Evolutionary conservation across 148 eudicot species (phyloP).

Genomic region (Chenopodium formosanum): DNA sequence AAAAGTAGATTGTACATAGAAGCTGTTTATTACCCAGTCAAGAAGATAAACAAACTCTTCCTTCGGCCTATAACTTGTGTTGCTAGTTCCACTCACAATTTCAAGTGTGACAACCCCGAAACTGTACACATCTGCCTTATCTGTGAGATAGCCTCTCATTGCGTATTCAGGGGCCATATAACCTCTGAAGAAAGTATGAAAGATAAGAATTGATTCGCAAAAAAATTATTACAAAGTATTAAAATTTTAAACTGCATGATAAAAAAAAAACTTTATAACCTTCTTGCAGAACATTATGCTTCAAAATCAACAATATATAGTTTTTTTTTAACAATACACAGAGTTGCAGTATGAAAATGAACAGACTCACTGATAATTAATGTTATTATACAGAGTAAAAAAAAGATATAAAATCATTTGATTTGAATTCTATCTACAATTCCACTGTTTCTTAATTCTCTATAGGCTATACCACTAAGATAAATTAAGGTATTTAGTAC

Average conservation of each 20-base stretch:
- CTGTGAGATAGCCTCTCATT: conserved; percentile 77
- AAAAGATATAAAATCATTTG: no score
- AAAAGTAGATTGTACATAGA: no score
- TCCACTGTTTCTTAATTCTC: no score
- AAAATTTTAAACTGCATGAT: neutral
- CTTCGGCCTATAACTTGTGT: conserved; percentile 70
- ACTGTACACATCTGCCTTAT: conserved; percentile 89
- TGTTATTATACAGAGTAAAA: no score
- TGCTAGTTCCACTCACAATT: conserved; percentile 83
- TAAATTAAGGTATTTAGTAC: no score
- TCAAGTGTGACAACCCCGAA: conserved; percentile 76
- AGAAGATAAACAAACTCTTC: conserved; percentile 92
- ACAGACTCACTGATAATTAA: neutral
- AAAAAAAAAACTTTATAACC: neutral
- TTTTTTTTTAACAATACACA: neutral
- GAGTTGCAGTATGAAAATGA: neutral
- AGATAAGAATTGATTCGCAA: neutral
- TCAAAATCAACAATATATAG: neutral
- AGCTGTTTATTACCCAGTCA: conserved; percentile 64
- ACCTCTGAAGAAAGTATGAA: conserved; percentile 46
- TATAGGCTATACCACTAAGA: no score
- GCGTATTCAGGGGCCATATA: conserved; percentile 94
- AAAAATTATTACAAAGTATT: neutral
- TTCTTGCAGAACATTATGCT: neutral
- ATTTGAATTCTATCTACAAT: no score